Percentiles rank a stretch among this genome's conserved stretches.
Evolutionary conservation across 73 alveolate species (phyloP).

Genomic region (Blepharisma japonicum): DNA sequence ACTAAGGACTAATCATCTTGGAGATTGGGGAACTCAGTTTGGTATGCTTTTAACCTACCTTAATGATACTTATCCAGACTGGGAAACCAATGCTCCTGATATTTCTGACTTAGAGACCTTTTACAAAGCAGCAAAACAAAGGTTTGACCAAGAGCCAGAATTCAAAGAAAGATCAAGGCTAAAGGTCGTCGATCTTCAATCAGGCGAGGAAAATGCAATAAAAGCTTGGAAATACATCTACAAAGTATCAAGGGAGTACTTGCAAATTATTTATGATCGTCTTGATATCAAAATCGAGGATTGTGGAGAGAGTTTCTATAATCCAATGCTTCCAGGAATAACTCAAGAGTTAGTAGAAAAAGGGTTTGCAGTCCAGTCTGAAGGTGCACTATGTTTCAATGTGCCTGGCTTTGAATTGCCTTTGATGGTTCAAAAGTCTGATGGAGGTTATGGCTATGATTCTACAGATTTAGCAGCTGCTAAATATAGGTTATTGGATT

Average conservation of each 20-base stretch:
- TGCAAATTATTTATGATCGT: constrained; percentile 85
- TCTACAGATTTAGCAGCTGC: constrained; percentile 98
- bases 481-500: constrained; percentile 62
- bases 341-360: constrained; percentile 81
- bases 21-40: constrained; percentile 99
- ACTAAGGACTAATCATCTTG: constrained; percentile 89
- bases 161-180: constrained; percentile 87
- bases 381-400: constrained; percentile 80
- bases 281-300: constrained; percentile 82
- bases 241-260: constrained; percentile 88
- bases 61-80: constrained; percentile 87
- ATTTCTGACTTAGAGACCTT: constrained; percentile 89
- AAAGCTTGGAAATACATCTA: constrained; percentile 97
- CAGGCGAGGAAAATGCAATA: constrained; percentile 82
- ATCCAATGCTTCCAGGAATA: constrained; percentile 82
- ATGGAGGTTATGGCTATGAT: constrained; percentile 99
- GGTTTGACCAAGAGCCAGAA: constrained; percentile 91
- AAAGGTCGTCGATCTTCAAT: constrained; percentile 93
- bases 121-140: constrained; percentile 91
- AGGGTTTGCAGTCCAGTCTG: constrained; percentile 69
- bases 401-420: constrained; percentile 33
- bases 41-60: constrained; percentile 98
- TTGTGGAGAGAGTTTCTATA: constrained; percentile 96
- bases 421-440: constrained; percentile 93
- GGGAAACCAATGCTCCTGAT: constrained; percentile 77